These are phyloP conservation scores for Rhododendron vialii DNA, from an alignment of 148 eudicot genomes.

Conservation along the genomic window DNA sequence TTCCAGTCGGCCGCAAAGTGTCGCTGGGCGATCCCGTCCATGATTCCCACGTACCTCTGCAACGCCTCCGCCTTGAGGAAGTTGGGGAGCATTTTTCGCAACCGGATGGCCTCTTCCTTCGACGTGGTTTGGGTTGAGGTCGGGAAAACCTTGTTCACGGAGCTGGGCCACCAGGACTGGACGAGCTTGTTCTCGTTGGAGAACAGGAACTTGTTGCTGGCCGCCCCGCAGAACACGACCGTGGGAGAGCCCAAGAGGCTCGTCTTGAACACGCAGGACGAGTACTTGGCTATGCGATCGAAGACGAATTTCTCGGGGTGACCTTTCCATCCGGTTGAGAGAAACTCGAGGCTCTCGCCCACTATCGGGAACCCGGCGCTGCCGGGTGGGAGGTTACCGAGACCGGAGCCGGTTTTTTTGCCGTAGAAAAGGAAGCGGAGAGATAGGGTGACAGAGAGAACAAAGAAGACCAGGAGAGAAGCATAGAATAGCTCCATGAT, in stretches of 20 bases:
- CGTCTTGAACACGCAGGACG: neutral
- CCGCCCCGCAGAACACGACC: neutral
- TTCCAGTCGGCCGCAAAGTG: neutral
- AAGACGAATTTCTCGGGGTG: neutral
- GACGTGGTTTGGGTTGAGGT: neutral
- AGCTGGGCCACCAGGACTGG: neutral
- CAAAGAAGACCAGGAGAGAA: too few relatives aligned
- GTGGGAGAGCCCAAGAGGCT: neutral
- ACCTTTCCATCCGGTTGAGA: neutral
- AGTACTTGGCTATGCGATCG: neutral
- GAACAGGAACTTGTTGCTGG: neutral
- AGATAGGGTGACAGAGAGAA: too few relatives aligned
- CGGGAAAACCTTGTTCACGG: neutral
- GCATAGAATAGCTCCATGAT: too few relatives aligned
- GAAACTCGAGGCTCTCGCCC: neutral
- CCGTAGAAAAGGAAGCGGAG: too few relatives aligned
- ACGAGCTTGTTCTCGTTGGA: constrained; percentile 1
- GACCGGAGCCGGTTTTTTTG: too few relatives aligned
- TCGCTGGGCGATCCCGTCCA: neutral
- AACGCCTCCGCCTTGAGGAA: neutral
- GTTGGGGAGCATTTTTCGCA: neutral
- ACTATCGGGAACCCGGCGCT: neutral
- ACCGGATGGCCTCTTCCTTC: neutral
- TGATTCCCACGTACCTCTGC: neutral
- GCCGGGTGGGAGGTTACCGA: too few relatives aligned